phyloP scores from a whole-genome alignment of 1,284 basidiomycete species.

The Ceratobasidium theobromae region DNA sequence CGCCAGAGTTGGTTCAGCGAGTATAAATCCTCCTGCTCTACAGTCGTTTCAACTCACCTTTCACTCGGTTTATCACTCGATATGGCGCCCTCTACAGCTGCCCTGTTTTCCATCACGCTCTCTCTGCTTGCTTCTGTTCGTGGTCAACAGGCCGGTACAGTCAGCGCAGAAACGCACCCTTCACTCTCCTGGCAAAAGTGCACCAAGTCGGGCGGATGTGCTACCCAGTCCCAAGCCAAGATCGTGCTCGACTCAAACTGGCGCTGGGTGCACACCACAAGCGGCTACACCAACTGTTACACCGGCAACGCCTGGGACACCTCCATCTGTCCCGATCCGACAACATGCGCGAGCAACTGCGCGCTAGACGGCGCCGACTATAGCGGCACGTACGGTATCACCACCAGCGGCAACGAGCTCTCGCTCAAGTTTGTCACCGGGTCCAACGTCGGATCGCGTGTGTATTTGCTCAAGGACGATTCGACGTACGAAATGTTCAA shows the following conservation, averaged over 20 bases:
- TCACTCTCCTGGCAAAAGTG: conserved; percentile 34
- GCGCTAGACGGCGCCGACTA: conserved; percentile 63
- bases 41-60: background rate
- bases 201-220: conserved; percentile 35
- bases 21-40: background rate
- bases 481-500: conserved; percentile 56
- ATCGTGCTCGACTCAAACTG: conserved; percentile 36
- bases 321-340: conserved; percentile 51
- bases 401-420: conserved; percentile 50
- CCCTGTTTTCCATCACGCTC: conserved; percentile 24
- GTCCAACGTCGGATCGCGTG: conserved; percentile 57
- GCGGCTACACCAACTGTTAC: conserved; percentile 49
- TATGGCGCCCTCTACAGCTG: conserved; percentile 7
- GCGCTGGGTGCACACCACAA: conserved; percentile 36
- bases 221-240: conserved; percentile 8
- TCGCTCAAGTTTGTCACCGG: conserved; percentile 55
- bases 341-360: conserved; percentile 54
- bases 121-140: conserved; percentile 33
- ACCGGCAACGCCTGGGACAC: conserved; percentile 45
- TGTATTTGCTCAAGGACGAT: conserved; percentile 52
- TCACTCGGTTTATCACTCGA: background rate
- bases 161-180: conserved; percentile 35
- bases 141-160: conserved; percentile 35
- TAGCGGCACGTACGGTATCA: conserved; percentile 51
- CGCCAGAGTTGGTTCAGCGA: background rate